These are phyloP conservation scores for Saksenaea vasiformis DNA, from an alignment of 371 early-diverging fungal genomes.

Conservation along the genomic window DNA sequence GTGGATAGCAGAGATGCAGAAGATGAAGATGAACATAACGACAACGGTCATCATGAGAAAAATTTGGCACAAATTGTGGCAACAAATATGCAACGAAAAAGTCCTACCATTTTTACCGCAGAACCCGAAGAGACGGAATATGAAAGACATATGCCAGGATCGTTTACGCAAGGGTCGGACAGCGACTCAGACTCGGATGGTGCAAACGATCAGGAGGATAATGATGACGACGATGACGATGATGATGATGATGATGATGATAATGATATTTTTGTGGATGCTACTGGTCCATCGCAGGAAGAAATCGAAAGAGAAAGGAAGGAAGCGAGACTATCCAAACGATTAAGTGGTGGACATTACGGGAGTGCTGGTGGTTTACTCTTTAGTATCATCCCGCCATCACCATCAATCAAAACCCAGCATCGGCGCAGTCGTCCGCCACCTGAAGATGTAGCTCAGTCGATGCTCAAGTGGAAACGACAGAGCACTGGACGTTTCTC, in stretches of 20 bases:
- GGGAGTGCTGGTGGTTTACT: slow-evolving; percentile 53
- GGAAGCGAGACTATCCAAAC: slow-evolving; percentile 36
- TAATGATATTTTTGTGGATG: slow-evolving; percentile 46
- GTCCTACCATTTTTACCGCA: slow-evolving; percentile 12
- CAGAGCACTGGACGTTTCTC: slow-evolving; percentile 23
- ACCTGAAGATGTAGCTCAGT: slow-evolving; percentile 37
- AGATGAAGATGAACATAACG: background rate
- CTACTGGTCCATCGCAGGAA: slow-evolving; percentile 35
- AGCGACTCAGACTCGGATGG: slow-evolving; percentile 14
- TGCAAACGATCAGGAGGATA: slow-evolving; percentile 18
- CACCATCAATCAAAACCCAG: slow-evolving; percentile 11
- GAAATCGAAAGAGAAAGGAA: slow-evolving; percentile 41
- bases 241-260: slow-evolving; percentile 27
- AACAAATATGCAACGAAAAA: slow-evolving; percentile 23
- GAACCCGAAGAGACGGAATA: background rate
- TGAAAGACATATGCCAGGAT: background rate
- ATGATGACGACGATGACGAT: slow-evolving; percentile 27
- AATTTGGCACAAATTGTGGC: slow-evolving; percentile 15
- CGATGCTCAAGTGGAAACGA: slow-evolving; percentile 48
- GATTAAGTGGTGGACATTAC: slow-evolving; percentile 52
- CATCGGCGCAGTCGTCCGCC: slow-evolving; percentile 26
- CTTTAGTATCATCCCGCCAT: slow-evolving; percentile 25
- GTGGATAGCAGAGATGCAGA: background rate
- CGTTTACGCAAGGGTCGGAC: background rate
- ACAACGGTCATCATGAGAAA: background rate